Conservation (phyloP, 495 filamentous ascomycete genomes). For the Neurospora sp. region DNA sequence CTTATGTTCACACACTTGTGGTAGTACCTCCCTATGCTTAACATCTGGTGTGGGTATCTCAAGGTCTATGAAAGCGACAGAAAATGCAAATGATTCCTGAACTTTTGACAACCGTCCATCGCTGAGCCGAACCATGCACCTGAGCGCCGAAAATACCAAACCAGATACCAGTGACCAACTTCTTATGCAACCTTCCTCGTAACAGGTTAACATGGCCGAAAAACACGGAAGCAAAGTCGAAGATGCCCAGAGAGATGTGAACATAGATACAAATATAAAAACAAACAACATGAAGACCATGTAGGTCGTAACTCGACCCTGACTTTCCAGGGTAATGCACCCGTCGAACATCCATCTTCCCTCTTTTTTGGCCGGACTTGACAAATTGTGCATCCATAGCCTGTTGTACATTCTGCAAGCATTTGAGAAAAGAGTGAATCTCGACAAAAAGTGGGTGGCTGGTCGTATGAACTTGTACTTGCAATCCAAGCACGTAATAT, state of each 20-base stretch:
- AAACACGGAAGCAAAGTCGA: not conserved
- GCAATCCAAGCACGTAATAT: not conserved
- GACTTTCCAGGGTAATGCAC: not conserved
- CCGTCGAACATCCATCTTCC: not conserved
- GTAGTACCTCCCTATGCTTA: not conserved
- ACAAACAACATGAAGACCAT: not conserved
- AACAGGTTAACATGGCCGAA: not conserved
- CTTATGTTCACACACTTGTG: not conserved
- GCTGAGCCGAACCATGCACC: not conserved
- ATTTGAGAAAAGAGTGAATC: not conserved
- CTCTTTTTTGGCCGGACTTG: not conserved
- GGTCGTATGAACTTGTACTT: not conserved
- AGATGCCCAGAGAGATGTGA: not conserved
- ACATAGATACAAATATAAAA: not conserved
- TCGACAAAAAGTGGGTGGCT: not conserved
- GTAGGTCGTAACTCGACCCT: not conserved
- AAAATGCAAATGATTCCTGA: not conserved
- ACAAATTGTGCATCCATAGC: not conserved
- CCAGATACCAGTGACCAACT: not conserved
- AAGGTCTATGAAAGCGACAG: not conserved
- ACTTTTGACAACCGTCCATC: not conserved
- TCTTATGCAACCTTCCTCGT: not conserved
- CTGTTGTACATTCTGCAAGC: not conserved
- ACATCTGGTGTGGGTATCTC: not conserved
- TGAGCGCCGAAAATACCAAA: not conserved